Evolutionary conservation across 129 eudicot genomes (phyloP).

Genomic region (Lonicera japonica): DNA sequence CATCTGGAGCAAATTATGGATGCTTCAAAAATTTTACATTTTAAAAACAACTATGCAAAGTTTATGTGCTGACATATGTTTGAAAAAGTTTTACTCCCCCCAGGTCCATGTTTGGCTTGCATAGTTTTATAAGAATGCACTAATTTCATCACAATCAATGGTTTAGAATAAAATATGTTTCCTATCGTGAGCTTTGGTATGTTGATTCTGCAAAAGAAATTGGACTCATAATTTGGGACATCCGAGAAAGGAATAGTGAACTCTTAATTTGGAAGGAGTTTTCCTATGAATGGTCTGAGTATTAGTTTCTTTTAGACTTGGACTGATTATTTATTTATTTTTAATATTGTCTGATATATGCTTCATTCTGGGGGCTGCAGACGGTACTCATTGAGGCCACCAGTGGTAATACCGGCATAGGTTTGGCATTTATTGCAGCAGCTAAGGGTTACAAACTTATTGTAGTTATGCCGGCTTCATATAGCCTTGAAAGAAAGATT

Average conservation of each 20-base stretch:
- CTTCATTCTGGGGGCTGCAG: conserved; percentile 29
- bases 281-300: background rate
- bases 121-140: too few relatives aligned
- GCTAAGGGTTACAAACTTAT: conserved; percentile 53
- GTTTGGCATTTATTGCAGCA: conserved; percentile 75
- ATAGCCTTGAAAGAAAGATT: conserved; percentile 58
- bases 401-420: conserved; percentile 76
- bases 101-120: background rate
- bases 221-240: too few relatives aligned
- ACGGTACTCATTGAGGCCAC: conserved; percentile 58
- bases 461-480: conserved; percentile 48
- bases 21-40: background rate
- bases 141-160: too few relatives aligned
- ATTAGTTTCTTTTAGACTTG: background rate
- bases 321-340: background rate
- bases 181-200: too few relatives aligned
- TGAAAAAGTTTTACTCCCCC: background rate
- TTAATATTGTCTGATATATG: conserved; percentile 1
- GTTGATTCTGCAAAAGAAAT: too few relatives aligned
- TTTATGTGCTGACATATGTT: too few relatives aligned
- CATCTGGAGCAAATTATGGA: background rate
- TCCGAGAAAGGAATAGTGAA: too few relatives aligned
- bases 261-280: background rate
- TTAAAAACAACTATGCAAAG: background rate
- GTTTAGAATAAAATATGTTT: too few relatives aligned